Conservation (phyloP, 2,329 filamentous ascomycete species). For the Exophiala oligosperma region DNA sequence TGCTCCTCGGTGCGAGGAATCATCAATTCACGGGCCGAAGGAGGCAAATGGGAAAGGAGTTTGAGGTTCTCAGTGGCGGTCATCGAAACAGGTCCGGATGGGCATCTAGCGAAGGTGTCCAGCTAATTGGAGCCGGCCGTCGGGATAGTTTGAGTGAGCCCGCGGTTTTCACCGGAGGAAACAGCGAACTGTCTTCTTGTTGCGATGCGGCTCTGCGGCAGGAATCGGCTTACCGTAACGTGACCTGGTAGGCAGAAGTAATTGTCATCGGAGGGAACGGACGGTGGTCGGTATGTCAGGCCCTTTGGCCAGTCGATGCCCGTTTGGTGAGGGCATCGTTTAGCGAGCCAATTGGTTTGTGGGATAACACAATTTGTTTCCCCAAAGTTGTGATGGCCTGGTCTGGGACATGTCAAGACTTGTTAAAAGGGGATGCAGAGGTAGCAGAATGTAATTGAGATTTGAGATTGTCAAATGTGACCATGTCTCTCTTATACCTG, state of each 20-base stretch:
- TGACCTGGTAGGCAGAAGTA: not conserved
- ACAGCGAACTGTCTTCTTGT: not conserved
- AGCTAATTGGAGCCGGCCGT: too few relatives aligned
- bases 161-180: too few relatives aligned
- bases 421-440: not conserved
- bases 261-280: not conserved
- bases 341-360: not conserved
- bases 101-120: too few relatives aligned
- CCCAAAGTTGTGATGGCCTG: too few relatives aligned
- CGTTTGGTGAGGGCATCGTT: not conserved
- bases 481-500: not conserved
- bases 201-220: slow-evolving; percentile 15
- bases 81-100: too few relatives aligned
- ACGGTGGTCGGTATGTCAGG: not conserved
- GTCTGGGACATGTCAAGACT: not conserved
- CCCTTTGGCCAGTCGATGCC: not conserved
- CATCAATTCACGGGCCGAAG: too few relatives aligned
- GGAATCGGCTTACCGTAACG: slow-evolving; percentile 4
- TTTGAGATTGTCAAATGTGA: not conserved
- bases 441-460: not conserved
- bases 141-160: too few relatives aligned
- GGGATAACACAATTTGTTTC: too few relatives aligned
- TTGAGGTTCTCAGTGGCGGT: too few relatives aligned
- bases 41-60: too few relatives aligned
- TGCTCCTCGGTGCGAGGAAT: too few relatives aligned